phyloP scores from a whole-genome alignment of 1,284 basidiomycete species.

The Cerioporus squamosus region DNA sequence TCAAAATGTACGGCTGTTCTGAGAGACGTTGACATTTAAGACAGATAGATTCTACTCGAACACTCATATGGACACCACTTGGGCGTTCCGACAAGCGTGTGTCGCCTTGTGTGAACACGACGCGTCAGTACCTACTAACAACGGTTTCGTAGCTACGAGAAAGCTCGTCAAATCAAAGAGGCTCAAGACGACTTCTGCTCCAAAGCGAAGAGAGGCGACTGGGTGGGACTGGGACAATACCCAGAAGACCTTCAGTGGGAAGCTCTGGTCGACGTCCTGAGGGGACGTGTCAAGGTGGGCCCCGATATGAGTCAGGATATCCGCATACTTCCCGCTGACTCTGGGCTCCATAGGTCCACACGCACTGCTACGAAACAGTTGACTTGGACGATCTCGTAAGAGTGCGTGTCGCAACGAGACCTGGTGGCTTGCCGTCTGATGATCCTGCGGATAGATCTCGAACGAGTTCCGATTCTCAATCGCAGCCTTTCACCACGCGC shows the following conservation, averaged over 20 bases:
- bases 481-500: conserved; percentile 87
- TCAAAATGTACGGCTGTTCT: background rate
- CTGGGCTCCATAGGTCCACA: conserved; percentile 59
- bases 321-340: background rate
- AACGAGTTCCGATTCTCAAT: conserved; percentile 84
- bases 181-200: conserved; percentile 77
- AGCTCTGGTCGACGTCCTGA: conserved; percentile 85
- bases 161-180: conserved; percentile 76
- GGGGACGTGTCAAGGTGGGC: conserved; percentile 74
- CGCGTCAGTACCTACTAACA: background rate
- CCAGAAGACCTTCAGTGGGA: conserved; percentile 87
- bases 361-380: conserved; percentile 60
- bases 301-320: background rate
- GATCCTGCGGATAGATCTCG: conserved; percentile 48
- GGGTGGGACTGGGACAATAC: conserved; percentile 62
- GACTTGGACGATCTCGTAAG: conserved; percentile 60
- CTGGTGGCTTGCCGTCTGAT: background rate
- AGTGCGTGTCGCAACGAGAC: conserved; percentile 38
- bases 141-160: conserved; percentile 51
- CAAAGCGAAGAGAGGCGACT: conserved; percentile 59
- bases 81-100: conserved; percentile 53
- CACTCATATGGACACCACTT: conserved; percentile 65
- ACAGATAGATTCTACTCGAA: conserved; percentile 37
- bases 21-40: background rate
- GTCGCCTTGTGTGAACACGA: background rate